Evolutionary conservation across 129 eudicot species (phyloP).

Genomic region (Helichrysum umbraculigerum): DNA sequence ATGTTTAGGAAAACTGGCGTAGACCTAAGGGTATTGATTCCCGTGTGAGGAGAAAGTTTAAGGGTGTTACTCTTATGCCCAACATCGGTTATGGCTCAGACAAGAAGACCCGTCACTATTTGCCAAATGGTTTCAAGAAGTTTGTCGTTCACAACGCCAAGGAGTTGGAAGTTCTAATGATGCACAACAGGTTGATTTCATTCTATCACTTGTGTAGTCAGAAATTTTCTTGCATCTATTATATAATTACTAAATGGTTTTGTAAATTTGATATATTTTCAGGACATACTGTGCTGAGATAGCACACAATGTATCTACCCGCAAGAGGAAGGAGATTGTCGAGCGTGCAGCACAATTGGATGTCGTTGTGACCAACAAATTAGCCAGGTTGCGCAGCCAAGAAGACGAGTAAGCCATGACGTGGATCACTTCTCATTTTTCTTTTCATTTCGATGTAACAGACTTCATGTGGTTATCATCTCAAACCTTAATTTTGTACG

Average conservation of each 20-base stretch:
- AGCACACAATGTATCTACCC: slow-evolving; percentile 74
- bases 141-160: slow-evolving; percentile 78
- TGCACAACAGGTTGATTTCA: slow-evolving; percentile 71
- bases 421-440: neutral
- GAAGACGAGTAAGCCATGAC: slow-evolving; percentile 58
- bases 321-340: slow-evolving; percentile 77
- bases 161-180: slow-evolving; percentile 77
- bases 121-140: slow-evolving; percentile 82
- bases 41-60: slow-evolving; percentile 75
- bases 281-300: slow-evolving; percentile 90
- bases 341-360: slow-evolving; percentile 93
- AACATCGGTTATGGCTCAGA: slow-evolving; percentile 77
- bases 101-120: slow-evolving; percentile 74
- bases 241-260: neutral
- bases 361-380: slow-evolving; percentile 80
- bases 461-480: slow-evolving; percentile 11
- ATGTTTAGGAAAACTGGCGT: slow-evolving; percentile 60
- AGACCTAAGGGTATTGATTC: slow-evolving; percentile 88
- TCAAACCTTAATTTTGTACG: slow-evolving; percentile 7
- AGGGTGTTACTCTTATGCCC: slow-evolving; percentile 73
- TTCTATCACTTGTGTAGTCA: neutral
- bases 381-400: slow-evolving; percentile 89
- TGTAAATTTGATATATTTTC: neutral
- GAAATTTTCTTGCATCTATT: neutral
- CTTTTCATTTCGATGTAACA: slow-evolving; percentile 15